These are phyloP conservation scores for Claviceps humidiphila DNA, from an alignment of 2,329 filamentous ascomycete genomes.

Conservation along the genomic window DNA sequence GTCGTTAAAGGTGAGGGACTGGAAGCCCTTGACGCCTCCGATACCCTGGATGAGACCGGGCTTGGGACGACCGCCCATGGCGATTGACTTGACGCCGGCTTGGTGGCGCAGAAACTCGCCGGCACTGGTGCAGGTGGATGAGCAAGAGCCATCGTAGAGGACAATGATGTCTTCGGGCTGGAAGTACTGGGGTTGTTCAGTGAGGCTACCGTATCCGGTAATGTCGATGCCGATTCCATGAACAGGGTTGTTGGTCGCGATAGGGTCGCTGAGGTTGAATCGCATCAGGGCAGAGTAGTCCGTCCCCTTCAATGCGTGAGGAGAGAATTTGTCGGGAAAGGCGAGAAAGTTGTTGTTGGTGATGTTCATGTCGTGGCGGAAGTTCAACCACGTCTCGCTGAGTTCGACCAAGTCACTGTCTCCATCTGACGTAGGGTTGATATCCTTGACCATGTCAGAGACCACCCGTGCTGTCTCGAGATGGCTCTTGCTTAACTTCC, in stretches of 20 bases:
- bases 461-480: constrained; percentile 29
- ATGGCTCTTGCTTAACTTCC: constrained; percentile 28
- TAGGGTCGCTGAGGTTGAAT: constrained; percentile 33
- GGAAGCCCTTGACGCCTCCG: constrained; percentile 38
- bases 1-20: constrained; percentile 20
- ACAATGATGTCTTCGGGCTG: constrained; percentile 43
- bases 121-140: constrained; percentile 44
- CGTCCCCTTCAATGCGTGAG: constrained; percentile 30
- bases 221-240: constrained; percentile 17
- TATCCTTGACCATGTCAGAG: constrained; percentile 28
- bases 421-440: constrained; percentile 31
- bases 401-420: constrained; percentile 21
- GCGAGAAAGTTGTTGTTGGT: constrained; percentile 37
- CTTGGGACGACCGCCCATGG: constrained; percentile 35
- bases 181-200: constrained; percentile 35
- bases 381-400: constrained; percentile 38
- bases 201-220: constrained; percentile 29
- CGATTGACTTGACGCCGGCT: constrained; percentile 37
- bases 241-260: constrained; percentile 21
- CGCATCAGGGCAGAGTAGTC: constrained; percentile 39
- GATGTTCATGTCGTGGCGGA: constrained; percentile 34
- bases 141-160: constrained; percentile 46
- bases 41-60: constrained; percentile 38
- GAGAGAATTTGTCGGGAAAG: constrained; percentile 30
- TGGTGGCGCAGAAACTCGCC: constrained; percentile 39